Conservation (phyloP, 2,329 filamentous ascomycete species). For the Aureobasidium musti region DNA sequence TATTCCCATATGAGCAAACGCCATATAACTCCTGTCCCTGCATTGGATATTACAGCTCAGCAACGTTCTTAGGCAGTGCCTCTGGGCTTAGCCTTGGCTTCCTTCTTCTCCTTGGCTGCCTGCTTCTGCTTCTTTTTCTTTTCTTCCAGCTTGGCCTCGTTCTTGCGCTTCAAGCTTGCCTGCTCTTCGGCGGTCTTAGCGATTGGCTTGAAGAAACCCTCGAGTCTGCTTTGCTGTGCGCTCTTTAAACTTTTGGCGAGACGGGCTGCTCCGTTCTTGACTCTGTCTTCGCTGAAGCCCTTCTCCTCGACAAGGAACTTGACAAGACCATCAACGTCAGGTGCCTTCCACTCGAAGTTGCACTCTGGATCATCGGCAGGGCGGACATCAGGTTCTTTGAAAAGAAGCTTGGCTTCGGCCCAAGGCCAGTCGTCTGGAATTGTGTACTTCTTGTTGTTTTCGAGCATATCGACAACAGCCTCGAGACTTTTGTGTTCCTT, state of each 20-base stretch:
- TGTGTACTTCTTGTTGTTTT: constrained; percentile 76
- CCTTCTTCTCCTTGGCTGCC: constrained; percentile 93
- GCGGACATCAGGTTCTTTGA: constrained; percentile 87
- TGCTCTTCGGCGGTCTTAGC: constrained; percentile 87
- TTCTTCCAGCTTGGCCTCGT: constrained; percentile 86
- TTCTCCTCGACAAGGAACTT: constrained; percentile 91
- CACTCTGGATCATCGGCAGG: constrained; percentile 80
- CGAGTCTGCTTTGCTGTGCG: constrained; percentile 84
- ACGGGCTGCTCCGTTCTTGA: constrained; percentile 73
- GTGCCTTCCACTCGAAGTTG: constrained; percentile 97
- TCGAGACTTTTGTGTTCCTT: constrained; percentile 88
- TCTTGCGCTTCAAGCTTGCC: constrained; percentile 83
- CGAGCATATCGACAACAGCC: constrained; percentile 77
- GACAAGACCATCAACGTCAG: constrained; percentile 85
- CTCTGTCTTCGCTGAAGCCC: constrained; percentile 94
- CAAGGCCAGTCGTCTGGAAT: constrained; percentile 98
- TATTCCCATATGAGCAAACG: constrained; percentile 28
- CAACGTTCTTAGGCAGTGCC: constrained; percentile 48
- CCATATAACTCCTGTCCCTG: constrained; percentile 12
- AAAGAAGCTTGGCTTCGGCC: constrained; percentile 84
- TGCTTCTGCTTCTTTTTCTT: constrained; percentile 96
- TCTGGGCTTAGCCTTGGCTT: constrained; percentile 82
- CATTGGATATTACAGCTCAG: neutral
- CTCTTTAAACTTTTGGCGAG: constrained; percentile 89
- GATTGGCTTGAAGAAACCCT: constrained; percentile 95